A percentile compares a stretch with the other conserved stretches of the same genome.
Conservation (phyloP, 495 filamentous ascomycete species). For the Penicillium desertorum region DNA sequence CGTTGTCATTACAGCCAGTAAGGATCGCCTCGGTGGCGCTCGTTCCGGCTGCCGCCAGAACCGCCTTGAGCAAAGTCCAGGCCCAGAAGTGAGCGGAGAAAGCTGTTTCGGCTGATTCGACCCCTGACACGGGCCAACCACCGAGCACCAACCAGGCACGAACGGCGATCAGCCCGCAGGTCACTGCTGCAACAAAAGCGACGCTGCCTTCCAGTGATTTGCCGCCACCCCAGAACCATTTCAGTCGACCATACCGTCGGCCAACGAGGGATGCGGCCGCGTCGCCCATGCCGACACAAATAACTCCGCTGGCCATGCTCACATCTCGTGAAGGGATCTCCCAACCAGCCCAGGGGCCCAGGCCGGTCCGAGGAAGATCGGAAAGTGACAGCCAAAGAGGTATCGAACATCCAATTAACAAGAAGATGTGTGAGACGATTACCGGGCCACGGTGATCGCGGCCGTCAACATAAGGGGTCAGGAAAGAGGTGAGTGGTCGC, state of each 20-base stretch:
- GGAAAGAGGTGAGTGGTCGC: constrained; percentile 74
- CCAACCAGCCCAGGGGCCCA: constrained; percentile 64
- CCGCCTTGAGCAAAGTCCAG: constrained; percentile 55
- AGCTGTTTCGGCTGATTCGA: constrained; percentile 21
- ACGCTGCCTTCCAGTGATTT: constrained; percentile 91
- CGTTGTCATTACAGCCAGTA: constrained; percentile 98
- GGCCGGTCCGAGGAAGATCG: constrained; percentile 54
- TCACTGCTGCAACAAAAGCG: constrained; percentile 81
- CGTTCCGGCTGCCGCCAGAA: constrained; percentile 71
- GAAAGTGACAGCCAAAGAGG: constrained; percentile 88
- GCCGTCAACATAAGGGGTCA: constrained; percentile 93
- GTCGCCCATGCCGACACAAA: constrained; percentile 95
- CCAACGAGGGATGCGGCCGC: constrained; percentile 92
- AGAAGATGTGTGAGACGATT: constrained; percentile 92
- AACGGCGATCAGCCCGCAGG: constrained; percentile 66
- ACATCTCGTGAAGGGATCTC: constrained; percentile 67
- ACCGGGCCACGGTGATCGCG: constrained; percentile 90
- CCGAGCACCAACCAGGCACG: constrained; percentile 74
- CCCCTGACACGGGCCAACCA: constrained; percentile 57
- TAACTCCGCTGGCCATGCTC: constrained; percentile 83
- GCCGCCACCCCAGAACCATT: constrained; percentile 96
- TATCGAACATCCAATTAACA: constrained; percentile 93
- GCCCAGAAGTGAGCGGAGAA: constrained; percentile 34
- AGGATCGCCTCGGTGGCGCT: constrained; percentile 93
- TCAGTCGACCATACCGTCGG: constrained; percentile 76